Conservation (phyloP, 2,329 filamentous ascomycete genomes). For the Colletotrichum chrysophilum region DNA sequence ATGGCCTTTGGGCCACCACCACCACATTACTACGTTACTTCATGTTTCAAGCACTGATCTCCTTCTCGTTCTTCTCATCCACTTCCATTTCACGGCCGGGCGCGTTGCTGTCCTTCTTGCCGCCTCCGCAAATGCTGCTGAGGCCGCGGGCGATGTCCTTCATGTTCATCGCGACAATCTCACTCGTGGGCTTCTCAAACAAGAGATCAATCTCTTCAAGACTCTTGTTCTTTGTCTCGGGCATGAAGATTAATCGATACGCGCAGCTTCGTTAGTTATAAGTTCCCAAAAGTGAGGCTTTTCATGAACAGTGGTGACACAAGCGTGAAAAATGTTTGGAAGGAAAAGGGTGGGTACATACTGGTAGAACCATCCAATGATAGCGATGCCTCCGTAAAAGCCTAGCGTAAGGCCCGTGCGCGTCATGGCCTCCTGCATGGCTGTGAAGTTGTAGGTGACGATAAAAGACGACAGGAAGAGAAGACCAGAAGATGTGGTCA, state of each 20-base stretch:
- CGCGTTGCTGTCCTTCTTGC: neutral
- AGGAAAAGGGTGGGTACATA: neutral
- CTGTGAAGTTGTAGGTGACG: slow-evolving; percentile 77
- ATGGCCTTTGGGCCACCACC: too few species aligned
- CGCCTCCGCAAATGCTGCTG: neutral
- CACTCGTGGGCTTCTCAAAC: slow-evolving; percentile 66
- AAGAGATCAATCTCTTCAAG: slow-evolving; percentile 76
- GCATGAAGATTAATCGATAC: slow-evolving; percentile 68
- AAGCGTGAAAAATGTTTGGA: too few species aligned
- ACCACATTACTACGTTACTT: too few species aligned
- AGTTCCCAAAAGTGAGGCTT: neutral
- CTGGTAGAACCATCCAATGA: slow-evolving; percentile 74
- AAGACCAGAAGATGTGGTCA: slow-evolving; percentile 72
- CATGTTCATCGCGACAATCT: slow-evolving; percentile 66
- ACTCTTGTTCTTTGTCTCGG: slow-evolving; percentile 72
- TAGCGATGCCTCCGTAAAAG: slow-evolving; percentile 77
- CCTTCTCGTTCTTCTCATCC: neutral
- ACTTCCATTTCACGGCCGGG: neutral
- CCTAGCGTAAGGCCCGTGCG: slow-evolving; percentile 70
- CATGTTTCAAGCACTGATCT: neutral
- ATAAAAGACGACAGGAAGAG: slow-evolving; percentile 76
- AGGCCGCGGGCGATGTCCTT: neutral
- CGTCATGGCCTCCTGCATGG: slow-evolving; percentile 73
- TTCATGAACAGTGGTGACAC: too few species aligned
- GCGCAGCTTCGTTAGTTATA: too few species aligned